These are phyloP conservation scores for Erodium texanum DNA, from an alignment of 441 rosid species.

Conservation along the genomic window DNA sequence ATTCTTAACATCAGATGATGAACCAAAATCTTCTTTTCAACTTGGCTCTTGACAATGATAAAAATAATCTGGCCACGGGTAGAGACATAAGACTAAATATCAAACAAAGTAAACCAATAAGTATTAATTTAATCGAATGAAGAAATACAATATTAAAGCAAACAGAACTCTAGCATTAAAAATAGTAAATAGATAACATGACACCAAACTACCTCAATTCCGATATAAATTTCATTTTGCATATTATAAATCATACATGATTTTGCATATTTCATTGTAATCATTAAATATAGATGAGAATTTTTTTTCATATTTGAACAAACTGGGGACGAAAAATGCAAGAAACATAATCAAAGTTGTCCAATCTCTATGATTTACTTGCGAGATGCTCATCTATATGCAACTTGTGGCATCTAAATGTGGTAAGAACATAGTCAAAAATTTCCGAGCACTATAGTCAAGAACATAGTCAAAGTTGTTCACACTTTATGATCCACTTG, in stretches of 20 bases:
- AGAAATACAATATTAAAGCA: background rate
- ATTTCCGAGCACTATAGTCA: background rate
- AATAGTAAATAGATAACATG: too few species aligned
- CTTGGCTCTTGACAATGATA: background rate
- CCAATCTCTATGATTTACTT: too few species aligned
- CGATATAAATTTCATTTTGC: background rate
- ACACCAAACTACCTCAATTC: background rate
- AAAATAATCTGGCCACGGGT: background rate
- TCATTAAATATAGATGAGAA: background rate
- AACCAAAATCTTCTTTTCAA: conserved; percentile 15
- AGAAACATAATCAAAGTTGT: too few species aligned
- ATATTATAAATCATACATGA: background rate
- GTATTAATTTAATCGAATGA: background rate
- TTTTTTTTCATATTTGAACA: background rate
- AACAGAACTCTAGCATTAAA: too few species aligned
- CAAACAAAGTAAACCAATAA: background rate
- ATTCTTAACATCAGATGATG: too few species aligned
- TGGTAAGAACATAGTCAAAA: too few species aligned
- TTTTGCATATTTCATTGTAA: background rate
- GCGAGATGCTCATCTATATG: too few species aligned
- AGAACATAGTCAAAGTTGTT: too few species aligned
- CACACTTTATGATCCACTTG: too few species aligned
- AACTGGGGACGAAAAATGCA: background rate
- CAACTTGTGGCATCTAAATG: too few species aligned
- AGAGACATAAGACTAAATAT: conserved; percentile 14